These are phyloP conservation scores for Tylopilus sp. DNA, from an alignment of 1,284 basidiomycete species.

Conservation along the genomic window DNA sequence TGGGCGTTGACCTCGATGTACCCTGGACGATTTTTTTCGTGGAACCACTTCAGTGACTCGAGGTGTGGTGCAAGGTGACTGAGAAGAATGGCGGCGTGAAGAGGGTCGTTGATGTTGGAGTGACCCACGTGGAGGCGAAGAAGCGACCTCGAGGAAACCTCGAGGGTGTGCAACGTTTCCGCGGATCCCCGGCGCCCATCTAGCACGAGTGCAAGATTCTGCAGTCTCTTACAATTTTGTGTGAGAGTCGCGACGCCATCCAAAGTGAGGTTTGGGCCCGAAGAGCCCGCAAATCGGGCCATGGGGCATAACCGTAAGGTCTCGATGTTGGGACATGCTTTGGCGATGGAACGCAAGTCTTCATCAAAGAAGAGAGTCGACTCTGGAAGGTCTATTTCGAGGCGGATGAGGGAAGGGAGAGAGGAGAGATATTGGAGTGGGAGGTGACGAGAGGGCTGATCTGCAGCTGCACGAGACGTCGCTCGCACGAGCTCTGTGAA, in stretches of 20 bases:
- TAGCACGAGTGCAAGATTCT: constrained; percentile 61
- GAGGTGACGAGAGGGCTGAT: constrained; percentile 51
- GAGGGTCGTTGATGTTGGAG: constrained; percentile 63
- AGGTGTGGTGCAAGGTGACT: constrained; percentile 71
- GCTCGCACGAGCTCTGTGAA: constrained; percentile 65
- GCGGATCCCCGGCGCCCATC: constrained; percentile 50
- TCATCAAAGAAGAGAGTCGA: constrained; percentile 58
- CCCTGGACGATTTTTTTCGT: constrained; percentile 67
- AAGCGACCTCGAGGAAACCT: constrained; percentile 58
- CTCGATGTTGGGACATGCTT: constrained; percentile 63
- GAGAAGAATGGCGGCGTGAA: constrained; percentile 63
- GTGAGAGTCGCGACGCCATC: constrained; percentile 60
- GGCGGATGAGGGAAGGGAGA: constrained; percentile 50
- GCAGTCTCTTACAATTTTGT: constrained; percentile 52
- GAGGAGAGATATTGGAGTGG: constrained; percentile 55
- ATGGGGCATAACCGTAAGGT: constrained; percentile 60
- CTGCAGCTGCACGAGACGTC: constrained; percentile 54
- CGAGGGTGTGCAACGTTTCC: constrained; percentile 43
- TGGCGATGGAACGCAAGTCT: constrained; percentile 56
- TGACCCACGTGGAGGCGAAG: constrained; percentile 67
- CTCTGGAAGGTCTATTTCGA: constrained; percentile 74
- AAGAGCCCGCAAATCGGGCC: constrained; percentile 54
- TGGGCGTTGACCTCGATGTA: constrained; percentile 61
- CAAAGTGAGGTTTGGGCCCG: constrained; percentile 49
- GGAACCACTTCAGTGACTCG: constrained; percentile 67